Evolutionary conservation across 2,329 filamentous ascomycete species (phyloP), one percentile per base, ranked within the genome.

Genomic region (Stagonosporopsis tanaceti): DNA sequence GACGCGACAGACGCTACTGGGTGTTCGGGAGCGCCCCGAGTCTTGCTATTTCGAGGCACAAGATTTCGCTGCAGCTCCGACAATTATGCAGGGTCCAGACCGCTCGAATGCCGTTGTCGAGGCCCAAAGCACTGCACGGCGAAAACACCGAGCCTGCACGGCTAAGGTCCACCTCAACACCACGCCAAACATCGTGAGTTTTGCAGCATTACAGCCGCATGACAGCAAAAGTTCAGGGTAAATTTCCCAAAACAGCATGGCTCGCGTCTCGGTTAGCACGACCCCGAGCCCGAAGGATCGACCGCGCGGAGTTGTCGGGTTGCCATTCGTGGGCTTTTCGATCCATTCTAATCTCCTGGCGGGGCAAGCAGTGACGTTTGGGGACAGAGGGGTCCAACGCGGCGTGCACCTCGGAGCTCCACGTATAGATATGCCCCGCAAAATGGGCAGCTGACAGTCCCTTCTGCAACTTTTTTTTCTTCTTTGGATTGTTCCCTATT

Each of bases 111-210:
- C 32, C 39, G 17, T 35, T 28, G 35, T 24, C 20, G 54, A 47
- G 47, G 9, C 42, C 30, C 53, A 38, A 52, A 24, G 28, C 47
- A 38, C 27, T 46, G 17, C 38, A 57, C 54, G 54, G 54, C 54
- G 54, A 57, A 57, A 57, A 39, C 48, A 50, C 54, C 48, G 54
- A 57, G 47, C 47, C 44, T 34, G 39, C 28, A 45, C 56, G 55
- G 50, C 55, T 41, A 41, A 50, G 46, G n/a, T 38, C 56, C 50
- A 54, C 56, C 56, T 53, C 56, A 59, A 59, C 56, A 59, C 56
- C 56, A 59, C 50, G 50, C 56, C 56, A 50, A 53, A 59, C 56
- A 59, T 59, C 56, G 56, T 59, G 56, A 53, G 56, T 38, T 59
- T 47, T 41, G 35, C 50, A 50, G 46, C 50, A 53, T 53, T 28